A percentile compares a stretch with the other conserved stretches of the same genome.
These are phyloP conservation scores for Jacaranda copaia DNA, from an alignment of 257 asterid genomes.

Conservation along the genomic window DNA sequence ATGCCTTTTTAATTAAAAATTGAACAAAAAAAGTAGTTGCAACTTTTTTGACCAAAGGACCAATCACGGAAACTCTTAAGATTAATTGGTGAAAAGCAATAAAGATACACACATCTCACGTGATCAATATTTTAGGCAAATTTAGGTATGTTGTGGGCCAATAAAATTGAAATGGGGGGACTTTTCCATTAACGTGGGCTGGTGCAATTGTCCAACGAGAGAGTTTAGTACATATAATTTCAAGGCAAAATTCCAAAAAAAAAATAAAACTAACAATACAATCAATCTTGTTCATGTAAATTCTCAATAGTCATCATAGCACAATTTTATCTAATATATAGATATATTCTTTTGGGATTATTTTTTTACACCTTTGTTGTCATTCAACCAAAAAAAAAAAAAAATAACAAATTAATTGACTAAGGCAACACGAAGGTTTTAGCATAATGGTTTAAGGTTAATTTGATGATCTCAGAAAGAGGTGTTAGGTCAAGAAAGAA, in stretches of 20 bases:
- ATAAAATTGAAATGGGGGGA: not conserved
- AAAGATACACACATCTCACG: not conserved
- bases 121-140: not conserved
- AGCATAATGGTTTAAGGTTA: too few species aligned
- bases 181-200: not conserved
- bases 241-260: not conserved
- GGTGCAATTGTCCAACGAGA: not conserved
- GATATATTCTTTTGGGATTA: not conserved
- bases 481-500: not conserved
- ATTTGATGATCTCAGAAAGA: not conserved
- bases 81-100: not conserved
- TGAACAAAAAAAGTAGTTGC: not conserved
- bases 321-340: too few species aligned
- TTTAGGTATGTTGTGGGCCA: not conserved
- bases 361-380: too few species aligned
- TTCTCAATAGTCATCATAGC: not conserved
- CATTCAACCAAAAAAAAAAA: too few species aligned
- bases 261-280: not conserved
- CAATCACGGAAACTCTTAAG: not conserved
- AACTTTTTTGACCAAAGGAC: constrained; percentile 23
- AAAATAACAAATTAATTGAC: too few species aligned
- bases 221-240: not conserved
- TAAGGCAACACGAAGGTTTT: too few species aligned
- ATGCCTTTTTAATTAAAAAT: not conserved
- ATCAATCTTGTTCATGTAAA: not conserved